Evolutionary conservation across 768 basidiomycete genomes (phyloP), one percentile per base, ranked within the genome.

Genomic region (Pleurotus eryngii): DNA sequence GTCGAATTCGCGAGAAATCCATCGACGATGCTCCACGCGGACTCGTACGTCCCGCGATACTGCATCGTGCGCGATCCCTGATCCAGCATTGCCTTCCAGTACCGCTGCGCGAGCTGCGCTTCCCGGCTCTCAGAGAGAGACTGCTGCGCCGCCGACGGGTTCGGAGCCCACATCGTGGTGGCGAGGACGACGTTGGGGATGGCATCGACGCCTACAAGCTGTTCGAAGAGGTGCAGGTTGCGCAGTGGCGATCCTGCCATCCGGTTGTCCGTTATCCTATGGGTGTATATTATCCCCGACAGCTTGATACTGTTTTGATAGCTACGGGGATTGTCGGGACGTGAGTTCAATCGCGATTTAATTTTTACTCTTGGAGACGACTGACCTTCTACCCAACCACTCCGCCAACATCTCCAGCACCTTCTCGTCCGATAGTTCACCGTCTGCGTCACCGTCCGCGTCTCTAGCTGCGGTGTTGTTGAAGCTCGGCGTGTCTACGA

Each of bases 51-150:
- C 49, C 69, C 68, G 18, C 59, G 49, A 57, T 76, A 77, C 38
- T 76, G 74, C 9, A 66, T 60, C 17, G 76, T 62, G 7, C 57
- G 59, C 1, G 76, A 74, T 5, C 78, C 77, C 58, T 71, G 67
- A 17, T 73, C 72, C 20, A 79, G 66, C 57, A 77, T 73, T n/a
- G 71, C 67, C 58, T 74, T 73, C 74, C 81, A 82, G 61, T 74
- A 79, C 40, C 67, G 70, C 47, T 70, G 37, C 2, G 9, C 22
- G 1, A 61, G 74, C 63, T 80, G 72, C 0, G 53, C 55, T 60
- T 82, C 80, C 6, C 79, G 71, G 14, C 53, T 60, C 27, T 63
- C 65, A 4, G 30, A 35, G 8, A 35, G 11, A 8, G 30, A 35
- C 5, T 74, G 78, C 37, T 66, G 17, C 43, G 67, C 71, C 40